Base-by-base conservation (phyloP, 2,329 filamentous ascomycete genomes). In the Aureobasidium sp. region DNA sequence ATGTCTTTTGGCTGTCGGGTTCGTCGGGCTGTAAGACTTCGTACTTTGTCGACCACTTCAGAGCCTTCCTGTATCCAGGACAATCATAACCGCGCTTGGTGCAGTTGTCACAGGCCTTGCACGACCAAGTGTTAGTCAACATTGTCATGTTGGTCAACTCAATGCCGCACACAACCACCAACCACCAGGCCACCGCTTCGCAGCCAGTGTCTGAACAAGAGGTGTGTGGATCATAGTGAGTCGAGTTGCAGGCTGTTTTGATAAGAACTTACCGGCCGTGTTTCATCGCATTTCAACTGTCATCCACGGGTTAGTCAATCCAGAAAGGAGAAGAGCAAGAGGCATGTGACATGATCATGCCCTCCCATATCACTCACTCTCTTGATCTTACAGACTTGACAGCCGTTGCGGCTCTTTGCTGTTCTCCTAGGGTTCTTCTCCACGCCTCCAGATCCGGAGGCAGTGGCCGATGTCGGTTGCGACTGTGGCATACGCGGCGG, bases 21-120 rank as follows among this genome's bases (percentile, higher is more conserved):
- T 47, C 60, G 31, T 61, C 66, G 14, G 75, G 71, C 40, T 73
- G 72, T 58, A 75, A 73, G n/a, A 77, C 72, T 66, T 79, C 77
- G 67, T 79, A 77, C 65, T 79, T 80, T 50, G 75, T 76, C 11
- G 75, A 78, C 78, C 78, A 80, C 56, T 77, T 76, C 48, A 79
- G 67, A 54, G 74, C 75, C 67, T 78, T 76, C 66, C 74, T 74
- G 56, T 78, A 79, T 6, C 77, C 78, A 35, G 78, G 77, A 63
- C 78, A 80, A 29, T 70, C 63, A n/a, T 74, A 70, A 35, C 75
- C 74, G 31, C 75, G 72, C 58, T 74, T 75, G 54, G 71, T 71
- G 67, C 78, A 80, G 62, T 78, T 76, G 35, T 73, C 67, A 65
- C 78, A 80, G 8, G 68, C 68, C 56, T 59, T 49, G 12, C 11